Base-by-base conservation (phyloP, 2,329 filamentous ascomycete genomes). In the Cytospora schulzeri region DNA sequence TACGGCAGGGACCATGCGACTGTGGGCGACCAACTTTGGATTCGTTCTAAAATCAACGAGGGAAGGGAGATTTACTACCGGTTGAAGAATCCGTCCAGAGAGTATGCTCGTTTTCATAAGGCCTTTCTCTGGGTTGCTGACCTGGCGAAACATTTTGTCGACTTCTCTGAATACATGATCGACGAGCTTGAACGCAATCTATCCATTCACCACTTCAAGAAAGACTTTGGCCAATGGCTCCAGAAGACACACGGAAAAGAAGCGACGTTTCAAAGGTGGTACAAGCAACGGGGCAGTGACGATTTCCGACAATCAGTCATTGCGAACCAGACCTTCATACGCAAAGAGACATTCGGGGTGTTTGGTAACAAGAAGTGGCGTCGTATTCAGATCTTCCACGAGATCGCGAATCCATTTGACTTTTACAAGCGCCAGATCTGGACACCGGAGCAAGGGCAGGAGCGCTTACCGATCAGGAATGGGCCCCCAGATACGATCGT, bases 91-190 rank as follows among this genome's bases (percentile, higher is more conserved):
- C 89, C 91, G 0, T 79, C 86, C 0, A 31, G 67, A 0, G 86
- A 88, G 45, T 96, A 95, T 70, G 67, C 66, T 14, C 76, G 85
- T 2, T 93, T 88, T 69, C 83, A 88, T 65, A 57, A 76, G 0
- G 81, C 85, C 0, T 94, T 92, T 66, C 65, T 88, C 0, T 95
- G 91, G 91, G 75, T 93, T 1, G 88, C 86, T 0, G 82, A 89
- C 60, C 77, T 95, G 0, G 81, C 84, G 0, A 94, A 93, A 71
- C 87, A 92, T 69, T 82, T 90, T 28, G 80, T 93, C 1, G 89
- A 93, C 67, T 95, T 84, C 68, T 78, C 90, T 56, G 73, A 75
- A 3, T 57, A 72, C 12, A 74, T 78, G 64, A 69, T 73, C 3
- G 68, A 73, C 11, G 14, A 48, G 15, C 66, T 68, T 15, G 57